phyloP scores from a whole-genome alignment of 2,329 filamentous ascomycete species.

The Pseudocercospora pini-densiflorae region DNA sequence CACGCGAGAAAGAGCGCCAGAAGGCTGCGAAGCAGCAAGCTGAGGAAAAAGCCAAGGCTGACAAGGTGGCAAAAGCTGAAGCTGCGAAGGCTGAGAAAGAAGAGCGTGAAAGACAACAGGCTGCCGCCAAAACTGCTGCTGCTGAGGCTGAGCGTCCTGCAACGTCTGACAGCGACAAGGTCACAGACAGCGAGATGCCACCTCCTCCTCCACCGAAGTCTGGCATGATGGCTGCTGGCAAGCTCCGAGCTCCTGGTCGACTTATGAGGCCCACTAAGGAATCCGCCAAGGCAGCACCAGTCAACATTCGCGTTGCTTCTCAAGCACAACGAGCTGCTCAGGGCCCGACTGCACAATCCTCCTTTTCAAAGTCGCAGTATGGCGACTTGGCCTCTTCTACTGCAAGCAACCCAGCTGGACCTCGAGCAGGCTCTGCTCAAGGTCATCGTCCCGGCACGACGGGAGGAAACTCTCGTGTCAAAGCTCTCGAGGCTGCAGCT shows the following conservation, averaged over 20 bases:
- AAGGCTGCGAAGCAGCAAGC: slow-evolving; percentile 66
- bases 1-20: slow-evolving; percentile 70
- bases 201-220: slow-evolving; percentile 62
- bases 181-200: slow-evolving; percentile 58
- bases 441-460: slow-evolving; percentile 40
- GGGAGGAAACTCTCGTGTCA: slow-evolving; percentile 52
- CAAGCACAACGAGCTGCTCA: slow-evolving; percentile 44
- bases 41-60: slow-evolving; percentile 42
- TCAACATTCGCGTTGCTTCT: slow-evolving; percentile 69
- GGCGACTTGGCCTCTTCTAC: slow-evolving; percentile 31
- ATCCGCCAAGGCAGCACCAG: slow-evolving; percentile 70
- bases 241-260: slow-evolving; percentile 41
- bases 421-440: slow-evolving; percentile 69
- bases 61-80: slow-evolving; percentile 45
- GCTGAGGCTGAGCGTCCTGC: slow-evolving; percentile 30
- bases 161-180: slow-evolving; percentile 43
- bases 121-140: slow-evolving; percentile 18
- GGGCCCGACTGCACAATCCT: slow-evolving; percentile 20
- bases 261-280: slow-evolving; percentile 49
- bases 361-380: slow-evolving; percentile 33
- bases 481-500: slow-evolving; percentile 72
- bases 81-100: slow-evolving; percentile 41
- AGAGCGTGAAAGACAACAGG: slow-evolving; percentile 35
- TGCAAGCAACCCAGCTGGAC: slow-evolving; percentile 63
- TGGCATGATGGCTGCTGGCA: slow-evolving; percentile 46